Conservation (phyloP, 2,329 filamentous ascomycete species). For the Endocalyx cinctus region DNA sequence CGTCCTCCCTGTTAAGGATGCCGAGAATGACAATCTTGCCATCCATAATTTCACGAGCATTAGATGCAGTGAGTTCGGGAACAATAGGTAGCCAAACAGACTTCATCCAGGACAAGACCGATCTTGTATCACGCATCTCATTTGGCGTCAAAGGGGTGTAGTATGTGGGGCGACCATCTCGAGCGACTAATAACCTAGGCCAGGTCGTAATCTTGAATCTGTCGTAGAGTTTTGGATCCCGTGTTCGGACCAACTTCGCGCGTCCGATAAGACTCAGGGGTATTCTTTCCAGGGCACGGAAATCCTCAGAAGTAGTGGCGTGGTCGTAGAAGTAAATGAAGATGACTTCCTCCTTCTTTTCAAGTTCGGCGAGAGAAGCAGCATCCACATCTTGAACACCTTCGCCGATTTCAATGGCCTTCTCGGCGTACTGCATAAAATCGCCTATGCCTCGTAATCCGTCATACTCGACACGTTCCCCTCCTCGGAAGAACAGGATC, state of each 20-base stretch:
- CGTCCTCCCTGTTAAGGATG: constrained; percentile 74
- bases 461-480: constrained; percentile 87
- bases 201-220: constrained; percentile 95
- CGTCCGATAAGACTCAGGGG: constrained; percentile 86
- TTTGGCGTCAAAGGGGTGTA: constrained; percentile 82
- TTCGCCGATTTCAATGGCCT: constrained; percentile 70
- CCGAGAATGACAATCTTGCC: constrained; percentile 92
- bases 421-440: constrained; percentile 79
- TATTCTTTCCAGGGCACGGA: constrained; percentile 78
- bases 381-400: constrained; percentile 80
- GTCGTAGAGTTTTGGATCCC: constrained; percentile 68
- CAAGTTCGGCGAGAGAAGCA: constrained; percentile 70
- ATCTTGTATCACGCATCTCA: constrained; percentile 84
- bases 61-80: constrained; percentile 84
- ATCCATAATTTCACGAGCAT: constrained; percentile 92
- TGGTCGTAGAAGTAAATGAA: constrained; percentile 98
- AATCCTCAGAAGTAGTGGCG: constrained; percentile 89
- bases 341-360: constrained; percentile 90
- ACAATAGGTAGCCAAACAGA: constrained; percentile 95
- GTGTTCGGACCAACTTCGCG: constrained; percentile 88
- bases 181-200: constrained; percentile 85
- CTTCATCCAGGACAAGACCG: constrained; percentile 88
- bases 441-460: constrained; percentile 90
- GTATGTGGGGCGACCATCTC: constrained; percentile 85
- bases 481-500: constrained; percentile 86